Evolutionary conservation across 2,329 filamentous ascomycete species (phyloP), one percentile per base, ranked within the genome.

Genomic region (Diatrype stigma): DNA sequence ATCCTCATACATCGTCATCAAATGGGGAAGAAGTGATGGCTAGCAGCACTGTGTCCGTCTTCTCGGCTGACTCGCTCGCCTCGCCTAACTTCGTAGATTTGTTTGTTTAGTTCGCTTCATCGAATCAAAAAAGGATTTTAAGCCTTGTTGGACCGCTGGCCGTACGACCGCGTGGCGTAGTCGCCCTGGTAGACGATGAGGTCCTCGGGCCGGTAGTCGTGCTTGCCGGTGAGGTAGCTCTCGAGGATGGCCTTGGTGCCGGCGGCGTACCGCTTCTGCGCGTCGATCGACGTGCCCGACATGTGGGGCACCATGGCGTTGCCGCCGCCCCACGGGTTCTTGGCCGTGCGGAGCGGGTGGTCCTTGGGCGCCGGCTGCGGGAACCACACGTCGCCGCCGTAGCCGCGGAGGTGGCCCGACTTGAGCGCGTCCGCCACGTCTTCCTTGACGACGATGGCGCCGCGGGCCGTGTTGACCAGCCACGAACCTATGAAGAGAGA

Each of bases 231-330:
- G 70, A 96, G 89, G 82, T 97, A 99, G 74, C 86, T 91, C 60
- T 93, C 80, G 54, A 99, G 80, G 68, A 99, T 97, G 60, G 79
- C 73, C 87, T 96, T 96, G 72, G 84, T 88, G 64, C 91, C 91
- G 58, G 86, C 79, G 65, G 91, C 90, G 70, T 96, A 96, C 60
- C 91, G 85, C 76, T 90, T 86, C 81, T 99, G 94, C 53, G 94
- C 94, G 70, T 99, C 94, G 68, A 99, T 87, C n/a, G 92, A 96
- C 52, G 93, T 97, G 69, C 94, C 94, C 12, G 91, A 96, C 90
- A 97, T 96, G 85, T 97, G 94, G 51, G 94, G 90, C 54, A 96
- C 92, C 89, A 94, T 99, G 76, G 92, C 94, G 77, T 97, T 97
- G 69, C 94, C 94, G 68, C 93, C 94, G 63, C 92, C 93, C 80